Evolutionary conservation across 1,284 basidiomycete species (phyloP).

Genomic region (Caloboletus inedulis): DNA sequence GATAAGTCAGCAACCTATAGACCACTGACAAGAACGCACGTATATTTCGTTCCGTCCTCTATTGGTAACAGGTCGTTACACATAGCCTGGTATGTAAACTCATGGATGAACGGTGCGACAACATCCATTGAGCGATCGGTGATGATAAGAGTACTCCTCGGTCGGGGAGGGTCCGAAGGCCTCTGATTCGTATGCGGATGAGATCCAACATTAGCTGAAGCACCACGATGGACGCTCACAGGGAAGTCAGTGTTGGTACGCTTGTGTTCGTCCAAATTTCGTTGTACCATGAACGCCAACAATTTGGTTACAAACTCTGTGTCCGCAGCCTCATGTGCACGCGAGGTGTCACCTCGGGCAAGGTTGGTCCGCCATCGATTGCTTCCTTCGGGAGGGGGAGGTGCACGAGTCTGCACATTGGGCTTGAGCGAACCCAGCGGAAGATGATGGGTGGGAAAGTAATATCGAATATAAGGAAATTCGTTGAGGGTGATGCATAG

Average conservation of each 20-base stretch:
- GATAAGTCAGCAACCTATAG: constrained; percentile 1
- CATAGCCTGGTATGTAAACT: constrained; percentile 99
- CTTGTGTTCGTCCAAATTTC: constrained; percentile 82
- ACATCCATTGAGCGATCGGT: constrained; percentile 97
- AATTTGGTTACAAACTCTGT: constrained; percentile 73
- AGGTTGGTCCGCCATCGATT: constrained; percentile 72
- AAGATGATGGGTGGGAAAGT: constrained; percentile 78
- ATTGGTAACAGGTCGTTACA: constrained; percentile 91
- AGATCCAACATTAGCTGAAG: constrained; percentile 2
- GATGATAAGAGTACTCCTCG: constrained; percentile 84
- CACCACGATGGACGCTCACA: constrained; percentile 41
- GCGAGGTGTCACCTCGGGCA: constrained; percentile 61
- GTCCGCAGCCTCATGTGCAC: constrained; percentile 63
- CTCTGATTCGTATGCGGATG: constrained; percentile 44
- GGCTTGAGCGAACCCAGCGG: constrained; percentile 86
- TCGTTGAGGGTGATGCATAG: constrained; percentile 91
- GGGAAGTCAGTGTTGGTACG: constrained; percentile 83
- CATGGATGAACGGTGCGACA: constrained; percentile 88
- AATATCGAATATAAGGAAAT: constrained; percentile 93
- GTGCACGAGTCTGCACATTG: constrained; percentile 52
- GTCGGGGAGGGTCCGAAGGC: constrained; percentile 60
- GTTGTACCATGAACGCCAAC: constrained; percentile 81
- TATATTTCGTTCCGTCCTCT: constrained; percentile 82
- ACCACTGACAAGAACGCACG: constrained; percentile 46
- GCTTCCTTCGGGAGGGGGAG: constrained; percentile 60